Base-by-base conservation (phyloP, 1,139 yeast species). In the Casaregolazyma lundiana region DNA sequence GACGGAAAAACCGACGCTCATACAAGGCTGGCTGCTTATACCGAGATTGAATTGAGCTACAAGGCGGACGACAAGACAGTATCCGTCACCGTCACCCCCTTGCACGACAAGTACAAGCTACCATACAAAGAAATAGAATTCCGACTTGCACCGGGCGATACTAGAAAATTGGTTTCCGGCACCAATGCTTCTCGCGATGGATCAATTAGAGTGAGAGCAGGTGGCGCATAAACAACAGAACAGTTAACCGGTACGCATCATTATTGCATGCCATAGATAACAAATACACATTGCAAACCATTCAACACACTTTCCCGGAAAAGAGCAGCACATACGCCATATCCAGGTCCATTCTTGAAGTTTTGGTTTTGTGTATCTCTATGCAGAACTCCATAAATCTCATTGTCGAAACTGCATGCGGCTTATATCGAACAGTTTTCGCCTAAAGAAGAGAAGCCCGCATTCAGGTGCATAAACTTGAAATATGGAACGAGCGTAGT, bases 1-100 rank as follows among this genome's bases (percentile, higher is more conserved):
- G 50, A 47, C 18, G 50, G 50, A 15, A 47, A 40, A 11, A 43
- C 45, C 8, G 36, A 35, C 22, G 44, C 41, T 16, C 50, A 47
- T 26, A 44, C 47, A 16, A 30, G 41, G 8, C 26, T 22, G 16
- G 35, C 40, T 11, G 15, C 15, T 11, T 46, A 38, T 34, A 34
- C 44, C 3, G 49, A 46, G 40, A 15, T 46, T 9, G 18, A 16
- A 22, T 38, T 46, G 7, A 13, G 44, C 19, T 46, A 26, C 21
- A 20, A 16, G 19, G 49, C 46, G 22, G 43, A 43, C 24, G 43
- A 41, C 13, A 17, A 26, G 18, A 34, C 17, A 2, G 37, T 46
- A 8, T 18, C 9, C 4, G 46, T 46, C 20, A 9, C 11, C 17
- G n/a, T 43, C 11, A 21, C 26, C 9, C 11, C 26, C 9, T 17